Evolutionary conservation across 345 rosid genomes (phyloP), one percentile per base, ranked within the genome.

Genomic region (Euphorbia tirucalli): DNA sequence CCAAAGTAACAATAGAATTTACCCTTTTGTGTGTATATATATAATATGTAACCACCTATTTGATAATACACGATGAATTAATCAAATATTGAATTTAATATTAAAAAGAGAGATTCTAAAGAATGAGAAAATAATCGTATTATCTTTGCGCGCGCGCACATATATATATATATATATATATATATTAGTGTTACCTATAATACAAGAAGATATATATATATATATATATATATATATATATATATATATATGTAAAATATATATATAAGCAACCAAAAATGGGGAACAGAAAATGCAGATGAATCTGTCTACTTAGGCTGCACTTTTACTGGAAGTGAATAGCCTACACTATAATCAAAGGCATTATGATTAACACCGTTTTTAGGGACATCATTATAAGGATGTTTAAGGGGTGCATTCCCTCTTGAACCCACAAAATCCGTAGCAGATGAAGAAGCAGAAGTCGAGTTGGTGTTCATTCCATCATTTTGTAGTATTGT

Each of bases 391-490:
- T 73, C 71, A 25, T 74, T 83, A 48, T 90, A 93, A 61, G 88
- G 89, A 59, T 86, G 79, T 73, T 75, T 82, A 0, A 73, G 71
- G 13, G 77, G 71, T 16, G 77, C 77, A 14, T 72, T 84, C 66
- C 71, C 85, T 73, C 81, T 87, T 54, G 86, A 46, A 46, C 70
- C 85, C 46, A 87, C 90, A 52, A 92, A 86, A 15, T 92, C 97
- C 0, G 93, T 89, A 7, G 91, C 79, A 9, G 97, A 89, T 0
- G 98, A 93, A 0, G 93, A 89, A n/a, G 96, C 87, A 3, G 97
- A 92, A 8, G 93, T 81, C 55, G 98, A 90, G 85, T 86, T 88
- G 22, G 87, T 89, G 61, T 77, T 84, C 37, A 88, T 54, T 27
- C 97, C 93, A 50, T 92, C 91, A 44, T 85, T 86, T 65, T 91